Evolutionary conservation across 345 rosid species (phyloP), one percentile per base, ranked within the genome.

Genomic region (Psidium friedrichsthalianum): DNA sequence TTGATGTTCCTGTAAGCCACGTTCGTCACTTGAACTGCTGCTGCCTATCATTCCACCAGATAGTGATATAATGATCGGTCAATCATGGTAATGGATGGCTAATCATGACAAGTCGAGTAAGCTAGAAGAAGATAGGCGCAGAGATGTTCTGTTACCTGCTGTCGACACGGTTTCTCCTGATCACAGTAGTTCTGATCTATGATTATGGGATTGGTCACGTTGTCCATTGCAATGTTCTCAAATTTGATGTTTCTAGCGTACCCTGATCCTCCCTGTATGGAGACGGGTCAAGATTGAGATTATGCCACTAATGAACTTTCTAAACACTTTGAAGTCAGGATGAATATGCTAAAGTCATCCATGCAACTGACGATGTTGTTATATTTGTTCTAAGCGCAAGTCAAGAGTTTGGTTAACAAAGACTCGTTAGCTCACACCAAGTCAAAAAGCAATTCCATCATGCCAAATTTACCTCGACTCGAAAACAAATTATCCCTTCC

Each of bases 161-260:
- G 85, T n/a, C 74, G 51, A 87, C 98, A 97, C 58, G 94, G 84
- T 36, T 56, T 64, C 44, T 69, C 52, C 61, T 89, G 90, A 84
- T 97, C 99, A 82, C 99, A 97, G 40, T 97, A 97, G 87, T 94
- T 87, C 82, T 97, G 98, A 87, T 97, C 89, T 36, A 97, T 92
- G 85, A 97, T 94, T 55, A 95, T 95, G 14, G 99, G 99, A 81
- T 95, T 95, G 82, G 83, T 90, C 82, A 97, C 98, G 82, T 97
- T 94, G 51, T 80, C 59, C 97, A 97, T 94, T 6, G 61, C 61
- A 3, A 95, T 85, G 58, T 96, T 92, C 86, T 91, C 92, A 51
- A 96, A 96, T 52, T 86, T 80, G 76, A 96, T 93, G 89, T 93
- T 92, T 36, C 82, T 94, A 6, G 94, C 99, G 85, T 90, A 92